Base-by-base conservation (phyloP, 2,329 filamentous ascomycete species). In the Monosporascus ibericus region DNA sequence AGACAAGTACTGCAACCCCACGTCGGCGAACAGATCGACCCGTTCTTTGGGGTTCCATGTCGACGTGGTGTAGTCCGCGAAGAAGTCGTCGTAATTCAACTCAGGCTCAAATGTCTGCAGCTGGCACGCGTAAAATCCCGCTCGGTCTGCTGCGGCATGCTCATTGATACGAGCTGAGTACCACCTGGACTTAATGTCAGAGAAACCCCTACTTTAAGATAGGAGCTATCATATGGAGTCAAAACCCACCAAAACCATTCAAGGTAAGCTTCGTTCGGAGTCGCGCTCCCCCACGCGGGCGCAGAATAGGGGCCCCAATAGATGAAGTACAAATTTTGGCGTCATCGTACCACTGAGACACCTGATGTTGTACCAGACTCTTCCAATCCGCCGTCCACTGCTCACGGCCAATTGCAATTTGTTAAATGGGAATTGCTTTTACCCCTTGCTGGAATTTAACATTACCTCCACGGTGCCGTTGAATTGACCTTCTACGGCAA, bases 291-390 rank as follows among this genome's bases (percentile, higher is more conserved):
- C 78, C 79, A 84, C 3, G 74, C 60, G 48, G 39, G 39, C 1
- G 82, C 79, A 0, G 77, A 65, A 56, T 81, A 84, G 0, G 74
- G 68, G 0, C 80, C 80, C 78, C 80, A 83, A 54, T 83, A 80
- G 40, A 83, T 78, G 59, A 84, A 83, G 38, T 83, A 0, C 81
- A 80, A 55, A 71, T 84, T 52, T 84, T 84, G 22, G 70, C 75
- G 42, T 74, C 70, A 50, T 78, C 71, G 56, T 74, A 84, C 80
- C 80, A 83, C 5, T 72, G 67, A 0, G 79, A 78, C 15, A 72
- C 72, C 60, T 70, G 68, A 47, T 75, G 72, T 18, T 62, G 63
- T 1, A 65, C 64, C 3, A 75, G 62, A 52, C 67, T 73, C 9
- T 65, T 60, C 0, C 67, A 48, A 8, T 71, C 69, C 5, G 65